Evolutionary conservation across 257 asterid genomes (phyloP).

Genomic region (Solanum lignicaule): DNA sequence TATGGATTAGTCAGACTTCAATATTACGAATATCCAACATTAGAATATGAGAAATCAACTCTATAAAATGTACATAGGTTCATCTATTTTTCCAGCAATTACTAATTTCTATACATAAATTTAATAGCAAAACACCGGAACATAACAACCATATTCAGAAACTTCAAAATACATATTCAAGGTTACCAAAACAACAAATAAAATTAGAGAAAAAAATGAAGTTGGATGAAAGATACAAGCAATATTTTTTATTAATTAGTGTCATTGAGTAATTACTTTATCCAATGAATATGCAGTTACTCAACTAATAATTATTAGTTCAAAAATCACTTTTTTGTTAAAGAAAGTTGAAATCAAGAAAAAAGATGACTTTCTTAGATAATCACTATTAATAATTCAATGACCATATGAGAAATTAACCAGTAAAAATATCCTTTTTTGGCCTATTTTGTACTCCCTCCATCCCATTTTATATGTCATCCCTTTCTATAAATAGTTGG

Average conservation of each 20-base stretch:
- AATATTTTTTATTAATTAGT: too few species aligned
- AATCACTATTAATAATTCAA: too few species aligned
- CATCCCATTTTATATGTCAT: too few species aligned
- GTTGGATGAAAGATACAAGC: neutral
- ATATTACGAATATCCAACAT: too few species aligned
- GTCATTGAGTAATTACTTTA: neutral
- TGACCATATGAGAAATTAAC: neutral
- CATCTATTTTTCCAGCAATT: neutral
- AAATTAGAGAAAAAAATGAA: neutral
- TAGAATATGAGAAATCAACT: neutral
- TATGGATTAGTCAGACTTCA: neutral
- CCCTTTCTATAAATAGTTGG: too few species aligned
- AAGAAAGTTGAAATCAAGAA: too few species aligned
- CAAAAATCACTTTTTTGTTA: too few species aligned
- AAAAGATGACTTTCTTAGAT: neutral
- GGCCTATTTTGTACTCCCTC: too few species aligned
- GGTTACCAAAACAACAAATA: neutral
- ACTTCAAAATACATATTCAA: neutral
- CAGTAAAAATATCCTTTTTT: too few species aligned
- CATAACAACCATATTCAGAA: neutral
- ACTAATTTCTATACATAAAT: neutral
- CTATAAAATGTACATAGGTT: too few species aligned
- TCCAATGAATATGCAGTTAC: neutral
- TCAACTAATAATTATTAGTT: too few species aligned
- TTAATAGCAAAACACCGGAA: neutral